Evolutionary conservation across 495 filamentous ascomycete genomes (phyloP).

Genomic region (Annulohypoxylon stygium): DNA sequence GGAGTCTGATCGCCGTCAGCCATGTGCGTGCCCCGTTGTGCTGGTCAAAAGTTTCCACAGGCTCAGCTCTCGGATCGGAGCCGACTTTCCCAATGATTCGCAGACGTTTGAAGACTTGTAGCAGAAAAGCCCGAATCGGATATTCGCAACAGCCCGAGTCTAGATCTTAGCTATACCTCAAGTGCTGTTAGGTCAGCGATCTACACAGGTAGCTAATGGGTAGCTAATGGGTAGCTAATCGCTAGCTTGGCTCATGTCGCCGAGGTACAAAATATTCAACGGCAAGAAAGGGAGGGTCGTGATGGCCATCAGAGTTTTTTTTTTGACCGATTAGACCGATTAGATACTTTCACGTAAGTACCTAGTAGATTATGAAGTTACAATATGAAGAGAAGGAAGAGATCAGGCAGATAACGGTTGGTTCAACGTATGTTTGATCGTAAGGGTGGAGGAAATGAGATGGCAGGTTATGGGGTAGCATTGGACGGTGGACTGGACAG

Average conservation of each 20-base stretch:
- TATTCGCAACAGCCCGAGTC: slow-evolving; percentile 24
- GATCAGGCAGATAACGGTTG: slow-evolving; percentile 6
- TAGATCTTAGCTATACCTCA: slow-evolving; percentile 11
- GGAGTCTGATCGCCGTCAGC: slow-evolving; percentile 42
- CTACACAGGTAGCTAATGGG: too few relatives aligned
- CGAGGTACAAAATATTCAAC: slow-evolving; percentile 8
- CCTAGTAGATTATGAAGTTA: slow-evolving; percentile 13
- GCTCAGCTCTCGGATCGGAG: slow-evolving; percentile 42
- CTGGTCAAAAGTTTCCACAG: slow-evolving; percentile 35
- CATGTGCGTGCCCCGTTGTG: slow-evolving; percentile 43
- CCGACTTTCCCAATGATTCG: slow-evolving; percentile 23
- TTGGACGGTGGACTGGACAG: background rate
- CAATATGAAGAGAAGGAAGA: slow-evolving; percentile 12
- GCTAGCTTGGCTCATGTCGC: slow-evolving; percentile 22
- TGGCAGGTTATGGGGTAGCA: slow-evolving; percentile 27
- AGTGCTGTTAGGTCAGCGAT: too few relatives aligned
- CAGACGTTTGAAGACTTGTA: slow-evolving; percentile 34
- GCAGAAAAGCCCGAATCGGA: slow-evolving; percentile 20
- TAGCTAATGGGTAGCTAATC: background rate
- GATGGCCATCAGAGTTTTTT: background rate
- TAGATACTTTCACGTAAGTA: background rate
- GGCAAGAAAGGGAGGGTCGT: slow-evolving; percentile 9
- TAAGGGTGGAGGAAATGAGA: slow-evolving; percentile 24
- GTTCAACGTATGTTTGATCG: slow-evolving; percentile 9
- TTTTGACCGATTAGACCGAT: background rate